Evolutionary conservation across 768 basidiomycete genomes (phyloP).

Genomic region (Leccinum subgranulosum): DNA sequence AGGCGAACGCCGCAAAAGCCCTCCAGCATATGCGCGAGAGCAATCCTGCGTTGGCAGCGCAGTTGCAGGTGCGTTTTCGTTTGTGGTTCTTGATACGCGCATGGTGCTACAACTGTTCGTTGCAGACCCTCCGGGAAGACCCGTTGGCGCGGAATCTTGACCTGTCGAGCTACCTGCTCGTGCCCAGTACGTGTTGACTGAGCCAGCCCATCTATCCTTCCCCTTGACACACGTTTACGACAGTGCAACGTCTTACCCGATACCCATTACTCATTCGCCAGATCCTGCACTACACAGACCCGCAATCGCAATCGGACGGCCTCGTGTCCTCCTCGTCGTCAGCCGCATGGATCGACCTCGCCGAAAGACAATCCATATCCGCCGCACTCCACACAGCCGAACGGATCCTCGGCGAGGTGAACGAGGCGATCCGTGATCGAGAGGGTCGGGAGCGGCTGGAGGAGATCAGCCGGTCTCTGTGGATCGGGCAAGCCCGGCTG

Average conservation of each 20-base stretch:
- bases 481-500: constrained; percentile 84
- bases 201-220: not conserved
- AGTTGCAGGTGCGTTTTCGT: constrained; percentile 55
- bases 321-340: not conserved
- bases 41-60: constrained; percentile 59
- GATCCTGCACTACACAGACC: constrained; percentile 77
- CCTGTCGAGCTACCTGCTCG: constrained; percentile 85
- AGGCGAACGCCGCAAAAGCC: constrained; percentile 70
- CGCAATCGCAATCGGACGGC: constrained; percentile 26
- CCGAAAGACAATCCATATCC: constrained; percentile 56
- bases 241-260: constrained; percentile 94
- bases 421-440: constrained; percentile 82
- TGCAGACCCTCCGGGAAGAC: constrained; percentile 71
- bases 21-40: constrained; percentile 69
- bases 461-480: constrained; percentile 72
- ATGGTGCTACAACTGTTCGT: not conserved
- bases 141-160: constrained; percentile 79
- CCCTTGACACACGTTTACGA: not conserved
- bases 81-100: not conserved
- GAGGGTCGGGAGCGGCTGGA: constrained; percentile 78
- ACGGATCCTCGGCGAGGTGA: constrained; percentile 73
- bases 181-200: constrained; percentile 64
- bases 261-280: constrained; percentile 90
- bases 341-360: constrained; percentile 15
- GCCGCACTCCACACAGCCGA: constrained; percentile 63